These are phyloP conservation scores for Kokia cookei DNA, from an alignment of 441 rosid species.

Conservation along the genomic window DNA sequence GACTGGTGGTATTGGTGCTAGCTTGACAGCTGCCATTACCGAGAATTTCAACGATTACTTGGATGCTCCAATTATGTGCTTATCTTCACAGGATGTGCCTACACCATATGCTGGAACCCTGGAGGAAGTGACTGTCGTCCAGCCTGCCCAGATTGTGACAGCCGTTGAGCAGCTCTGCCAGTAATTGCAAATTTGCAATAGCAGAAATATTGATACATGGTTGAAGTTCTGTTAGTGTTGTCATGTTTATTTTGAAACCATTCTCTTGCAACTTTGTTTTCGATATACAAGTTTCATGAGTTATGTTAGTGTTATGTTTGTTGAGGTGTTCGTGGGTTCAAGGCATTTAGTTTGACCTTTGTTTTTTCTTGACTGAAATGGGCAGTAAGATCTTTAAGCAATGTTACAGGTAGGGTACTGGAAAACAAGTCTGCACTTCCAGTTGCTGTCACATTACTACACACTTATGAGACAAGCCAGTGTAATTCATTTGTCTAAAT, in stretches of 20 bases:
- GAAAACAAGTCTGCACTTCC: background rate
- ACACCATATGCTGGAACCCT: slow-evolving; percentile 88
- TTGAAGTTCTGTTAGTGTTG: background rate
- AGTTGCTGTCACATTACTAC: background rate
- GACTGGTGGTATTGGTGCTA: slow-evolving; percentile 93
- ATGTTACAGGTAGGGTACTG: slow-evolving; percentile 7
- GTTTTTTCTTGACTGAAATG: background rate
- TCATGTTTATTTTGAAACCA: background rate
- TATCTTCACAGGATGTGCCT: slow-evolving; percentile 94
- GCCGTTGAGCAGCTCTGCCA: slow-evolving; percentile 89
- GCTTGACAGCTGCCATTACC: slow-evolving; percentile 77
- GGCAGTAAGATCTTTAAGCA: background rate
- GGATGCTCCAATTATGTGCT: slow-evolving; percentile 83
- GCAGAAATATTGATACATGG: background rate
- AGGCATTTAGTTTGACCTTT: background rate
- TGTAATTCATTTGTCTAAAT: background rate
- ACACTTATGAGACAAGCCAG: background rate
- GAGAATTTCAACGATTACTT: slow-evolving; percentile 81
- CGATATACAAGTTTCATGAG: background rate
- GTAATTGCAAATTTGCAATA: slow-evolving; percentile 20
- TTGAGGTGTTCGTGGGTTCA: background rate
- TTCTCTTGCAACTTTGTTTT: background rate
- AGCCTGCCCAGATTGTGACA: slow-evolving; percentile 90
- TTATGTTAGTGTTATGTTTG: slow-evolving; percentile 3
- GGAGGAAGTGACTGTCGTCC: slow-evolving; percentile 94